A percentile compares a stretch with the other conserved stretches of the same genome.
phyloP scores from a whole-genome alignment of 768 basidiomycete genomes.

The Myochromella boudieri region DNA sequence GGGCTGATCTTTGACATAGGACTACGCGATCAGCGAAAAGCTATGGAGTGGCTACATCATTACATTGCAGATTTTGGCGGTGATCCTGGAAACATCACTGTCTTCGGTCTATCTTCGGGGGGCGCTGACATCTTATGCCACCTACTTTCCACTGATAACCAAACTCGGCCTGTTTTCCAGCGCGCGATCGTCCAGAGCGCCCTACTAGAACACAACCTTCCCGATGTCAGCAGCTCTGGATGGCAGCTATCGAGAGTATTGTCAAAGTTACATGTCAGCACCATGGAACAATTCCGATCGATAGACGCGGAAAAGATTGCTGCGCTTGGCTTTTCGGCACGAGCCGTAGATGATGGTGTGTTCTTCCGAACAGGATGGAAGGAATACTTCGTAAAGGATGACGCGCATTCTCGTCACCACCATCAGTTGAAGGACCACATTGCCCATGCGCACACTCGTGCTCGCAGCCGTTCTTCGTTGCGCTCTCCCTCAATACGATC shows the following conservation, averaged over 20 bases:
- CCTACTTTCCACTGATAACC: constrained; percentile 64
- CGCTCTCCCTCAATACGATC: constrained; percentile 23
- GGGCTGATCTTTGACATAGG: constrained; percentile 33
- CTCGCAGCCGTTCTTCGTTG: constrained; percentile 20
- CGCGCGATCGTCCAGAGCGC: constrained; percentile 79
- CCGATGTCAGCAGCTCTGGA: constrained; percentile 58
- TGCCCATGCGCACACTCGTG: constrained; percentile 20
- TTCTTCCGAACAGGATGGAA: constrained; percentile 68
- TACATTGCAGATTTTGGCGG: constrained; percentile 68
- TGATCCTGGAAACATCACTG: constrained; percentile 56
- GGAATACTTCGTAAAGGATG: constrained; percentile 40
- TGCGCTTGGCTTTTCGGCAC: constrained; percentile 45
- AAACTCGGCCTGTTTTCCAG: constrained; percentile 59
- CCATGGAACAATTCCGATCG: constrained; percentile 62
- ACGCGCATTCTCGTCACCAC: constrained; percentile 24
- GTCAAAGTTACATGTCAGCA: constrained; percentile 50
- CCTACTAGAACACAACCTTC: constrained; percentile 60
- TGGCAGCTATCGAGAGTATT: constrained; percentile 68
- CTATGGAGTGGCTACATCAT: constrained; percentile 62
- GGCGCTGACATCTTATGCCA: constrained; percentile 61
- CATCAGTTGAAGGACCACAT: constrained; percentile 26
- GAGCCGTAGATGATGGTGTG: constrained; percentile 66
- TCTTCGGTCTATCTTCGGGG: constrained; percentile 52
- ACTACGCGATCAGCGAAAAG: constrained; percentile 62
- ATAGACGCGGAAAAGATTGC: constrained; percentile 58